Percentiles rank a stretch among this genome's conserved stretches.
Conservation (phyloP, 495 filamentous ascomycete genomes). For the Melanomma pulvis-pyrius region DNA sequence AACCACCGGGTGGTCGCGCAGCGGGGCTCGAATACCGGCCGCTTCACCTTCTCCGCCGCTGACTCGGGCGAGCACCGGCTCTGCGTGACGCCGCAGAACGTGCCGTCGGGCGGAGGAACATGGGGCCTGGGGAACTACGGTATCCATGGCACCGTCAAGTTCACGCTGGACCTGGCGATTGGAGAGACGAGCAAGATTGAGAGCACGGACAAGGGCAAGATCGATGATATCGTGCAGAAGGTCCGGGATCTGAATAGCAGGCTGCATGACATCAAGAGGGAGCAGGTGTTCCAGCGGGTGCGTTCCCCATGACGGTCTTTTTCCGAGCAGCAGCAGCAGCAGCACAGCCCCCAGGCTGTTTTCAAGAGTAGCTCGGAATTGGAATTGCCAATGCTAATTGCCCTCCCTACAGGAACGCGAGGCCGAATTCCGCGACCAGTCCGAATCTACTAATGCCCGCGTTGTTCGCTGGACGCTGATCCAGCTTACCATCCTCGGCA, state of each 20-base stretch:
- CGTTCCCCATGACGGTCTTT: constrained; percentile 46
- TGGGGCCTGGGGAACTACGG: constrained; percentile 56
- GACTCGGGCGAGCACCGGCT: constrained; percentile 92
- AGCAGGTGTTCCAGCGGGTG: constrained; percentile 96
- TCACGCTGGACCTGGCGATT: constrained; percentile 90
- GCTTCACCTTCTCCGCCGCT: constrained; percentile 94
- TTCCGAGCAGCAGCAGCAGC: too few relatives aligned
- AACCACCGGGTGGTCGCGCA: constrained; percentile 94
- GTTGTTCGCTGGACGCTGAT: constrained; percentile 94
- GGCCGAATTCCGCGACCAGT: constrained; percentile 96
- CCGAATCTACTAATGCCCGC: constrained; percentile 86
- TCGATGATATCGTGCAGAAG: constrained; percentile 85
- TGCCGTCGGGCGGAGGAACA: constrained; percentile 64
- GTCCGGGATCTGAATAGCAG: constrained; percentile 88
- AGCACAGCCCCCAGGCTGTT: too few relatives aligned
- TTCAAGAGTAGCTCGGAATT: background rate
- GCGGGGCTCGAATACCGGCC: constrained; percentile 71
- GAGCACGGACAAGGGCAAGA: constrained; percentile 90
- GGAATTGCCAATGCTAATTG: constrained; percentile 19
- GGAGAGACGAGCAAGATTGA: constrained; percentile 95
- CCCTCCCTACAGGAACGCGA: constrained; percentile 81
- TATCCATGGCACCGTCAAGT: constrained; percentile 72
- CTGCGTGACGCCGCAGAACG: constrained; percentile 83
- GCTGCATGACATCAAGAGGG: constrained; percentile 84
- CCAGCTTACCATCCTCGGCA: constrained; percentile 82